phyloP scores from a whole-genome alignment of 75 land plant species.

The Cunninghamia lanceolata region DNA sequence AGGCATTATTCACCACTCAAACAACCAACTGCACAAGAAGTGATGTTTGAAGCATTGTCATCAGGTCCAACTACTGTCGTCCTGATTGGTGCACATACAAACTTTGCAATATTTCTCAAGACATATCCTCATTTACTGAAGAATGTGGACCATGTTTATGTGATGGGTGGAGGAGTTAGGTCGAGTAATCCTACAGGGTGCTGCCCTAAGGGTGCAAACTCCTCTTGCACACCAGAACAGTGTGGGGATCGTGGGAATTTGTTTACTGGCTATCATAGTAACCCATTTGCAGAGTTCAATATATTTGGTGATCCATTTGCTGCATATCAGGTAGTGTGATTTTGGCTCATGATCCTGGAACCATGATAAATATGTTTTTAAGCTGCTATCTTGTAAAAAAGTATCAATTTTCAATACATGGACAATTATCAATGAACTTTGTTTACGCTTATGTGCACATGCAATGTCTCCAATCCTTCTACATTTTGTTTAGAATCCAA shows the following conservation, averaged over 20 bases:
- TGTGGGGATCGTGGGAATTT: constrained; percentile 78
- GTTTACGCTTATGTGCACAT: not conserved
- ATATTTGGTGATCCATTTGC: constrained; percentile 86
- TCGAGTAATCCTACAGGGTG: constrained; percentile 70
- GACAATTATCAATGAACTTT: not conserved
- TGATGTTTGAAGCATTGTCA: constrained; percentile 61
- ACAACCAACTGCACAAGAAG: constrained; percentile 77
- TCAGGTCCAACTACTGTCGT: constrained; percentile 57
- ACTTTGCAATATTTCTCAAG: constrained; percentile 78
- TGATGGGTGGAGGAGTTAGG: constrained; percentile 84
- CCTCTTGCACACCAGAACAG: constrained; percentile 44
- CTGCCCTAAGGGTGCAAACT: constrained; percentile 45
- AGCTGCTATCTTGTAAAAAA: not conserved
- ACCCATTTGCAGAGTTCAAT: constrained; percentile 85
- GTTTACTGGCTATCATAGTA: constrained; percentile 49
- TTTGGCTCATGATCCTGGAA: not conserved
- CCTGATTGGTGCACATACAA: constrained; percentile 69
- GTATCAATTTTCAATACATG: not conserved
- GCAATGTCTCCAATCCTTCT: not conserved
- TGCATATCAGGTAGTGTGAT: constrained; percentile 63
- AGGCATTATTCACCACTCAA: constrained; percentile 62
- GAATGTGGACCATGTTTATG: constrained; percentile 67
- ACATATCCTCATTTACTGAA: constrained; percentile 68
- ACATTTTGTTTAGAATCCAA: not conserved
- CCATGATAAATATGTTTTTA: not conserved